These are phyloP conservation scores for Boletus barrowsii DNA, from an alignment of 768 basidiomycete genomes.

Conservation along the genomic window DNA sequence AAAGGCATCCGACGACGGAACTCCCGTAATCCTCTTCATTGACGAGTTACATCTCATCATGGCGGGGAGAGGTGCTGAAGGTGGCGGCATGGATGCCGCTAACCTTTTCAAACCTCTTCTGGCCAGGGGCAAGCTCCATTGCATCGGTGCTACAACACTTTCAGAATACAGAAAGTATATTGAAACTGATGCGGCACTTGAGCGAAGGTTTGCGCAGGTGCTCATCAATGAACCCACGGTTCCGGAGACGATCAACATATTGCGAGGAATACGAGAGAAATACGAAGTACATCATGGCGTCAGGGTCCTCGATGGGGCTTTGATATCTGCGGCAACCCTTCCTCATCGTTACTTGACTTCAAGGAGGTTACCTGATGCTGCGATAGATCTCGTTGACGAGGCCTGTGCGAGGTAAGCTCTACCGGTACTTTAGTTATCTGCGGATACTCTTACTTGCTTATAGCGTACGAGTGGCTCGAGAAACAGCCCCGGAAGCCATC, in stretches of 20 bases:
- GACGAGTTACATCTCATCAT: constrained; percentile 95
- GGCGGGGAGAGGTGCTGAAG: constrained; percentile 79
- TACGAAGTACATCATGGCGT: constrained; percentile 94
- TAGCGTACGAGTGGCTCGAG: constrained; percentile 86
- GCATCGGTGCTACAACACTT: constrained; percentile 90
- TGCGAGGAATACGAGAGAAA: constrained; percentile 91
- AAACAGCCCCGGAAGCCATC: constrained; percentile 91
- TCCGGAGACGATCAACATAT: constrained; percentile 85
- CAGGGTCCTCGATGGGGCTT: constrained; percentile 79
- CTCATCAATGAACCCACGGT: constrained; percentile 89
- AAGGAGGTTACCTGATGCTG: constrained; percentile 75
- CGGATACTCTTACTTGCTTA: constrained; percentile 2
- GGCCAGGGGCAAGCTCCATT: constrained; percentile 74
- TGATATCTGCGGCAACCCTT: constrained; percentile 86
- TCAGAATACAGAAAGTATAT: constrained; percentile 92
- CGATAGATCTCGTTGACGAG: constrained; percentile 91
- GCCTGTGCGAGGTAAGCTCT: constrained; percentile 74
- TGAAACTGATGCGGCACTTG: constrained; percentile 88
- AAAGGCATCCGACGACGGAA: constrained; percentile 74
- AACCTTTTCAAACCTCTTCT: constrained; percentile 92
- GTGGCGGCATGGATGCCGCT: constrained; percentile 91
- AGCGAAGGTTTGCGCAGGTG: constrained; percentile 91
- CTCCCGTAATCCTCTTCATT: constrained; percentile 87
- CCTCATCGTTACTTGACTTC: constrained; percentile 92
- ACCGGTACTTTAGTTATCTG: background rate